Conservation (phyloP, 345 rosid species). For the Hibiscus trionum region DNA sequence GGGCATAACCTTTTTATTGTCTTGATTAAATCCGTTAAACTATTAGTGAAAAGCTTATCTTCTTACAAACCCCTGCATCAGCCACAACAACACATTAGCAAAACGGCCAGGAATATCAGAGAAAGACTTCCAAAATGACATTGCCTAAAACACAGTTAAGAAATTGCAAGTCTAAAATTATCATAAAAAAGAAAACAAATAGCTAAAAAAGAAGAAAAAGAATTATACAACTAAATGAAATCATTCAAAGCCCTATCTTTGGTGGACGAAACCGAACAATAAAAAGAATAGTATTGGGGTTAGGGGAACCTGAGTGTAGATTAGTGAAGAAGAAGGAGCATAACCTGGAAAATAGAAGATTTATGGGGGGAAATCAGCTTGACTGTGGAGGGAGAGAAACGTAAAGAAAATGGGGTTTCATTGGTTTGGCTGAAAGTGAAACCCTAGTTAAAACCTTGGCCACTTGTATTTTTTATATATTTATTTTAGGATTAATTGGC, state of each 20-base stretch:
- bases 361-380: neutral
- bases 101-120: neutral
- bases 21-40: neutral
- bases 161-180: neutral
- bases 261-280: neutral
- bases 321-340: neutral
- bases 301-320: neutral
- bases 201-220: neutral
- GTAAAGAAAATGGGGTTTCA: neutral
- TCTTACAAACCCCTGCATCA: neutral
- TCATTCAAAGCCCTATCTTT: neutral
- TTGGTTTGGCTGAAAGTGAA: neutral
- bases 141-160: neutral
- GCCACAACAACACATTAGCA: neutral
- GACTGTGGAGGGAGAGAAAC: neutral
- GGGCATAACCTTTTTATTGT: conserved; percentile 7
- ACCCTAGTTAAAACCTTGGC: neutral
- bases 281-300: neutral
- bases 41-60: neutral
- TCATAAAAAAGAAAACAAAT: neutral
- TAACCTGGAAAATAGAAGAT: neutral
- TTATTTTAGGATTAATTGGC: neutral
- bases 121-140: neutral
- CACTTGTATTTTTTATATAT: too few relatives aligned
- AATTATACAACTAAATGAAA: neutral